Evolutionary conservation across 1,284 basidiomycete species (phyloP).

Genomic region (Tylopilus sp.): DNA sequence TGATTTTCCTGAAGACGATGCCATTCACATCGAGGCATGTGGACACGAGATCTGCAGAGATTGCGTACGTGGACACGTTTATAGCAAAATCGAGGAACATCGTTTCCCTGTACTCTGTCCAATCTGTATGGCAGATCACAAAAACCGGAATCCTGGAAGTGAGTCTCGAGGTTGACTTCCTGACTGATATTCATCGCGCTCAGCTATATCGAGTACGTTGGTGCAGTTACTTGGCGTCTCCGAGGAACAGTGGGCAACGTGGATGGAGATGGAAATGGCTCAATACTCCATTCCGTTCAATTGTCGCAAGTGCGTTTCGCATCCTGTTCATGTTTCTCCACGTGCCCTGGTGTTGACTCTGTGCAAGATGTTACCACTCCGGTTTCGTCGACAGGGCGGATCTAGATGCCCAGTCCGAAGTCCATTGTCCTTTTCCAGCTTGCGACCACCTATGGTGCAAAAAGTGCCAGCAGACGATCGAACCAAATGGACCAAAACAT

Average conservation of each 20-base stretch:
- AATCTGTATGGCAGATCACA: constrained; percentile 40
- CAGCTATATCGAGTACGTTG: constrained; percentile 41
- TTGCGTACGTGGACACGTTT: constrained; percentile 47
- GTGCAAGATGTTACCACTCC: constrained; percentile 42
- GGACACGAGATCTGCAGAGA: constrained; percentile 53
- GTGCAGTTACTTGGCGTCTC: constrained; percentile 48
- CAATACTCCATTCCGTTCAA: constrained; percentile 47
- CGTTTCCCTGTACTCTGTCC: constrained; percentile 62
- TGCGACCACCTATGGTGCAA: constrained; percentile 55
- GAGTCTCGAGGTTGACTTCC: constrained; percentile 15
- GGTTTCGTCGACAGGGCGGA: constrained; percentile 50
- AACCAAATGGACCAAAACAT: constrained; percentile 39
- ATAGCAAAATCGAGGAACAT: constrained; percentile 46
- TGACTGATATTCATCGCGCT: neutral
- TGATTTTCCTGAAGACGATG: constrained; percentile 42
- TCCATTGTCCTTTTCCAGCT: constrained; percentile 43
- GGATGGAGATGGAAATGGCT: constrained; percentile 52
- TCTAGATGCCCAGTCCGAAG: constrained; percentile 38
- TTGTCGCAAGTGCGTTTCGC: constrained; percentile 27
- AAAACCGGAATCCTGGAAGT: constrained; percentile 40
- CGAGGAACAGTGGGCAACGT: constrained; percentile 46
- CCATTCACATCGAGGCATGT: constrained; percentile 46
- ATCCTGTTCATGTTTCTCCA: neutral
- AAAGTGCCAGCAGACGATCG: constrained; percentile 45
- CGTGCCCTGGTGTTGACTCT: neutral